Percentiles rank a stretch among this genome's conserved stretches.
Conservation (phyloP, 192 early-diverging fungal species). For the Podila epicladia region DNA sequence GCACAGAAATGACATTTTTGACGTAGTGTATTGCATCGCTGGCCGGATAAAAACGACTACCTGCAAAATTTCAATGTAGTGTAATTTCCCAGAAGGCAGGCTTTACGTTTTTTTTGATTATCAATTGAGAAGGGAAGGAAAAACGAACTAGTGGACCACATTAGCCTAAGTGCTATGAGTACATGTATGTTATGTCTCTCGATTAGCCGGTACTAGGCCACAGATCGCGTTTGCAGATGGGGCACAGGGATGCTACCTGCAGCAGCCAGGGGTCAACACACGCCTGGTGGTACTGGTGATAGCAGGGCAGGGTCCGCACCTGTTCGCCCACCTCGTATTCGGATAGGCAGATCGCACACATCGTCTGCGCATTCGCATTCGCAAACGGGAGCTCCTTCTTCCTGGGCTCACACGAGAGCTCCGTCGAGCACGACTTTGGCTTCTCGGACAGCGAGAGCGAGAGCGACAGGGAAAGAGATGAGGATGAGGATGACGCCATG, state of each 20-base stretch:
- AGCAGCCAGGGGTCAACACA: constrained; percentile 66
- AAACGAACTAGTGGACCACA: no score
- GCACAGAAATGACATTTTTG: no score
- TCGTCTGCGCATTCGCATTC: constrained; percentile 46
- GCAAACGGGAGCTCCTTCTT: constrained; percentile 30
- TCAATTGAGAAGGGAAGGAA: no score
- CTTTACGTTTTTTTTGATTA: no score
- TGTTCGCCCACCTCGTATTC: constrained; percentile 60
- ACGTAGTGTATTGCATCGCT: no score
- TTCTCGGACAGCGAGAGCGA: constrained; percentile 5
- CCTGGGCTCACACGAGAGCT: neutral
- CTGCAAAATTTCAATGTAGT: no score
- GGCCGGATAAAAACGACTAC: no score
- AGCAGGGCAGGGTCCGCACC: constrained; percentile 59
- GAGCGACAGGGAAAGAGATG: constrained; percentile 3
- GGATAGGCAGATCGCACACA: constrained; percentile 62
- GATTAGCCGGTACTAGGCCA: constrained; percentile 7
- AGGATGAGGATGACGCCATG: constrained; percentile 6
- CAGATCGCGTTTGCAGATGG: constrained; percentile 62
- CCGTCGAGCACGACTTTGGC: neutral
- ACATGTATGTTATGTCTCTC: neutral
- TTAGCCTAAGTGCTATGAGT: no score
- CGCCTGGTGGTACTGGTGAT: constrained; percentile 61
- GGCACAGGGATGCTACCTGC: constrained; percentile 60
- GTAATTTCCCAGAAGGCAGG: no score